Conservation (phyloP, 805 yeast species). For the Blastobotrys peoriensis region DNA sequence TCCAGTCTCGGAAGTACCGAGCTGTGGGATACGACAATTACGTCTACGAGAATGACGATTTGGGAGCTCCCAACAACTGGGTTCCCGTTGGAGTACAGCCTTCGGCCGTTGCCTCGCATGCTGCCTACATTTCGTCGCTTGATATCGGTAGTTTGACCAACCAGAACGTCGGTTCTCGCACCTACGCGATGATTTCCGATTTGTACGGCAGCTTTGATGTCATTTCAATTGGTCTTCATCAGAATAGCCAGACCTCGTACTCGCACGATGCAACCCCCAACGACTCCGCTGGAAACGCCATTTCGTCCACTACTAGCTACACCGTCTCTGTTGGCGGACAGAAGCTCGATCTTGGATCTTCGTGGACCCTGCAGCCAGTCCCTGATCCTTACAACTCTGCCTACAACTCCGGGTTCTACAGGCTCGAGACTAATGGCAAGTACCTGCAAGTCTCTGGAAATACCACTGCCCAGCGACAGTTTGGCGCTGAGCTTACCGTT, state of each 20-base stretch:
- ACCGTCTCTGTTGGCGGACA: background rate
- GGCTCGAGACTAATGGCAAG: background rate
- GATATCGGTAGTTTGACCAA: background rate
- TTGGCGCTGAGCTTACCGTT: background rate
- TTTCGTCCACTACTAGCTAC: background rate
- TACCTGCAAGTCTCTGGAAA: background rate
- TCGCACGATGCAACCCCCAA: background rate
- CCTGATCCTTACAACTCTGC: background rate
- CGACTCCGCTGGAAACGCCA: background rate
- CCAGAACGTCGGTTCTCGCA: background rate
- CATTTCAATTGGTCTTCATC: background rate
- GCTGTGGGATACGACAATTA: background rate
- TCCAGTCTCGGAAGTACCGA: background rate
- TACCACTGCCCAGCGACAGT: background rate
- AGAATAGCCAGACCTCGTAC: background rate
- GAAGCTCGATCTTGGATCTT: background rate
- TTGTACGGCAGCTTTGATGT: background rate
- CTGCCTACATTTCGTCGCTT: background rate
- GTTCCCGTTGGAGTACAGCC: background rate
- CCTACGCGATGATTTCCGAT: background rate
- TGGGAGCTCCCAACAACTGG: background rate
- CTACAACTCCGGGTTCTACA: background rate
- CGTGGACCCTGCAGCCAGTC: background rate
- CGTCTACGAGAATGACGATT: background rate
- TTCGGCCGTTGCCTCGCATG: background rate